phyloP scores from a whole-genome alignment of 129 eudicot species.

The Lactuca saligna region DNA sequence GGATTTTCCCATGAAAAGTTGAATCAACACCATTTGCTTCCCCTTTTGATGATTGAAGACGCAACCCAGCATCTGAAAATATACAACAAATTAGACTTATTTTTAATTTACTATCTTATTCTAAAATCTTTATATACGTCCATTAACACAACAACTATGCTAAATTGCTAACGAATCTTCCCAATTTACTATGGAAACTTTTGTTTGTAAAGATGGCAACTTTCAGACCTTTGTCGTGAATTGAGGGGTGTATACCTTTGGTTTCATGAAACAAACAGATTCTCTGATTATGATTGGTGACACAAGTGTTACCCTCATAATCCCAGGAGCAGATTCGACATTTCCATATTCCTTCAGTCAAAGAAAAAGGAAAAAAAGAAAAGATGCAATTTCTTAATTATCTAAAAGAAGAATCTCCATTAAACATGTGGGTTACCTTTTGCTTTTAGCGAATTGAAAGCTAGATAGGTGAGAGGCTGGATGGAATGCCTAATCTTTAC shows the following conservation, averaged over 20 bases:
- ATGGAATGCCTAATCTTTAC: slow-evolving; percentile 14
- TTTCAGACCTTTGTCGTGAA: slow-evolving; percentile 9
- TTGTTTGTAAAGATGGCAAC: neutral
- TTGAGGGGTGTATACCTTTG: slow-evolving; percentile 52
- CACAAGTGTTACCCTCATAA: slow-evolving; percentile 42
- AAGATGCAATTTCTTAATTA: slow-evolving; percentile 24
- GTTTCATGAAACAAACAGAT: slow-evolving; percentile 27
- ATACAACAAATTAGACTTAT: neutral
- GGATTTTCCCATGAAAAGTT: slow-evolving; percentile 18
- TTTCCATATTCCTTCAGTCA: slow-evolving; percentile 83
- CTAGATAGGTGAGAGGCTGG: neutral
- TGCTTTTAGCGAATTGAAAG: neutral
- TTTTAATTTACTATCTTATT: neutral
- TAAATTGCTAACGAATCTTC: neutral
- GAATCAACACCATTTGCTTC: slow-evolving; percentile 17
- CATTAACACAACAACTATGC: neutral
- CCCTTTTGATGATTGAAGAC: slow-evolving; percentile 7
- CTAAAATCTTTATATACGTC: neutral
- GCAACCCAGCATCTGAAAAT: slow-evolving; percentile 36
- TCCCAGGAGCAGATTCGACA: slow-evolving; percentile 87
- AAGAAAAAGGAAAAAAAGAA: slow-evolving; percentile 24
- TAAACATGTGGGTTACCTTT: neutral
- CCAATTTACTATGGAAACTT: neutral
- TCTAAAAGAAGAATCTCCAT: neutral
- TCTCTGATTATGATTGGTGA: slow-evolving; percentile 39